phyloP scores from a whole-genome alignment of 768 basidiomycete species.

The Agrocybe praecox region DNA sequence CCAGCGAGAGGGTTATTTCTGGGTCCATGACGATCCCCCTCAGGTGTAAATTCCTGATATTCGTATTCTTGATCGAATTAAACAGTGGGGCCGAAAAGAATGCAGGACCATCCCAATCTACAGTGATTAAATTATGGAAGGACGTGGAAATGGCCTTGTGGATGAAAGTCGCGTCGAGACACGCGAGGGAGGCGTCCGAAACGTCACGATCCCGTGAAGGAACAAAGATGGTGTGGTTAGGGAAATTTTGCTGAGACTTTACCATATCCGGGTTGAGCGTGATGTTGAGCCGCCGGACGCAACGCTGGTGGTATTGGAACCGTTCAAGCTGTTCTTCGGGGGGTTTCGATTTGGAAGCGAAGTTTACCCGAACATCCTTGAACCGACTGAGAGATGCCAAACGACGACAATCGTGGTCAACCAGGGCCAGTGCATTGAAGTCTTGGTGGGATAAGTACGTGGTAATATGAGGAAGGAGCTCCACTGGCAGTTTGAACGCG shows the following conservation, averaged over 20 bases:
- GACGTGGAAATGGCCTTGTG: slow-evolving; percentile 11
- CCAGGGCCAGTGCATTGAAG: slow-evolving; percentile 23
- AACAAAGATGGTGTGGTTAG: too few species aligned
- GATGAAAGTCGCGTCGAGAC: not conserved
- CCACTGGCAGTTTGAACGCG: slow-evolving; percentile 28
- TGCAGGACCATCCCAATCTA: slow-evolving; percentile 24
- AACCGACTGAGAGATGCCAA: slow-evolving; percentile 25
- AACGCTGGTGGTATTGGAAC: not conserved
- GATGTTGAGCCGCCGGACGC: not conserved
- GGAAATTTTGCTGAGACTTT: too few species aligned
- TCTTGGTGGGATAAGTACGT: slow-evolving; percentile 25
- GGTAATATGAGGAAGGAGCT: slow-evolving; percentile 25
- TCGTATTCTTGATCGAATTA: slow-evolving; percentile 13
- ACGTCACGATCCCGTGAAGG: not conserved
- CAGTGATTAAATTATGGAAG: slow-evolving; percentile 26
- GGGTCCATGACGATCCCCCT: slow-evolving; percentile 9
- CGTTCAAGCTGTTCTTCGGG: not conserved
- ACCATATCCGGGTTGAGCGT: too few species aligned
- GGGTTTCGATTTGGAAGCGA: not conserved
- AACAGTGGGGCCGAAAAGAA: slow-evolving; percentile 15
- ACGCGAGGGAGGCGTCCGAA: not conserved
- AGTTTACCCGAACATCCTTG: slow-evolving; percentile 20
- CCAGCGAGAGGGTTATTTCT: not conserved
- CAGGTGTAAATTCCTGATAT: slow-evolving; percentile 26
- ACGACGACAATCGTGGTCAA: slow-evolving; percentile 27